Evolutionary conservation across 805 yeast species (phyloP), one percentile per base, ranked within the genome.

Genomic region (Suhomyces prunicola): DNA sequence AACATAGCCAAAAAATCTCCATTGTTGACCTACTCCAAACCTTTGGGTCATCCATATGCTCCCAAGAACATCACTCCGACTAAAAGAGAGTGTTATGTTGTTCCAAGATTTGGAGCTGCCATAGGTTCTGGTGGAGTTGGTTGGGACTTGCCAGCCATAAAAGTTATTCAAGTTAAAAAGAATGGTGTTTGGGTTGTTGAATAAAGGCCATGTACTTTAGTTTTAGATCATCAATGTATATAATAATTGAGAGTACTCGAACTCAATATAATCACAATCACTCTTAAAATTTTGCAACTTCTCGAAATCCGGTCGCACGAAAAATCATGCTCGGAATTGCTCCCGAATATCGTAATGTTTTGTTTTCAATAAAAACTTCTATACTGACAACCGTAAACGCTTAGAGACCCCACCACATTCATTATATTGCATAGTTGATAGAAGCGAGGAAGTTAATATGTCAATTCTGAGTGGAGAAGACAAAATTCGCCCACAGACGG

Each of bases 31-130:
- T 92, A 87, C 68, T 90, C 97, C 26, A 93, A 92, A 64, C 98
- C 98, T 0, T 71, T 93, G 50, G 96, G 96, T 0, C 88, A 89
- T 51, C 97, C 97, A 2, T 83, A 90, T 63, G 96, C 90, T 1
- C 96, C 96, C 1, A 86, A 86, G 62, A 75, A 79, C 57, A 62
- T 88, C 13, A 73, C 83, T 4, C 73, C 88, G 0, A 81, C 85
- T 2, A 87, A 86, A 61, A 76, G 97, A 59, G 92, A 87, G 62
- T 89, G 96, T 60, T 92, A 90, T 71, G 97, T 92, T 13, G 85
- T 90, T 48, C 97, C 98, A 1, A 73, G 97, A 52, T 84, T 88
- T 64, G 97, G 97, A 4, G 92, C 96, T 9, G 79, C 84, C 6
- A 76, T 86, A 44, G 96, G 96, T 9, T 79, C 84, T 41, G 97